Evolutionary conservation across 1,139 yeast species (phyloP), one percentile per base, ranked within the genome.

Genomic region (Magnusiomyces sp.): DNA sequence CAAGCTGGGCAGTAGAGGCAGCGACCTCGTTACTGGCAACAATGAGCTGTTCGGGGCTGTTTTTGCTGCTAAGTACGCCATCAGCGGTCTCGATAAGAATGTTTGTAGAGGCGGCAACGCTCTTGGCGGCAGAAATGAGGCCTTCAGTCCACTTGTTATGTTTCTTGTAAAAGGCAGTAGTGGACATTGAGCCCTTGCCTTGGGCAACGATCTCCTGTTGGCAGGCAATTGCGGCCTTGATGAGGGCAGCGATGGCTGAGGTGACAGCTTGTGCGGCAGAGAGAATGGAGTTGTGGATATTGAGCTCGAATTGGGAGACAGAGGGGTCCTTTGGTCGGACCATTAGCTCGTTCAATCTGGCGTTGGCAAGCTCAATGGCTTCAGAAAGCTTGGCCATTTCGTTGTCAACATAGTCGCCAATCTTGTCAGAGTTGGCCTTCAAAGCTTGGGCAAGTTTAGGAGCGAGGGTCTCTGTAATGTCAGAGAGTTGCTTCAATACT

Each of bases 141-240:
- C 97, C 97, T 67, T 89, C 95, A 0, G 96, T 87, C 97, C 97
- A 88, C 61, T 95, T 76, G 64, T 82, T 88, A 64, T 89, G 87
- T 67, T 86, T 87, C 64, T 83, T 86, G 69, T 89, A 89, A 63
- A 83, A 89, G 40, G 86, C 88, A 2, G 88, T 80, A 52, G 80
- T 73, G 1, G 88, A 73, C 50, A 77, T 80, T 1, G 78, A 66
- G 5, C 94, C 94, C 56, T 75, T 75, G 38, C 89, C 88, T 56
- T 77, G 77, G 45, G 79, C 75, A 5, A 86, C 95, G 63, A 88
- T 87, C 66, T 88, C 96, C 52, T 77, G 71, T 66, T 88, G 96
- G 20, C 94, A 81, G 45, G 80, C 90, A 20, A 89, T 81, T 1
- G 95, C 88, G 2, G 95, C 83, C 55, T 74, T 71, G 49, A 89